Conservation (phyloP, 495 filamentous ascomycete species). For the Penicillium turbatum region DNA sequence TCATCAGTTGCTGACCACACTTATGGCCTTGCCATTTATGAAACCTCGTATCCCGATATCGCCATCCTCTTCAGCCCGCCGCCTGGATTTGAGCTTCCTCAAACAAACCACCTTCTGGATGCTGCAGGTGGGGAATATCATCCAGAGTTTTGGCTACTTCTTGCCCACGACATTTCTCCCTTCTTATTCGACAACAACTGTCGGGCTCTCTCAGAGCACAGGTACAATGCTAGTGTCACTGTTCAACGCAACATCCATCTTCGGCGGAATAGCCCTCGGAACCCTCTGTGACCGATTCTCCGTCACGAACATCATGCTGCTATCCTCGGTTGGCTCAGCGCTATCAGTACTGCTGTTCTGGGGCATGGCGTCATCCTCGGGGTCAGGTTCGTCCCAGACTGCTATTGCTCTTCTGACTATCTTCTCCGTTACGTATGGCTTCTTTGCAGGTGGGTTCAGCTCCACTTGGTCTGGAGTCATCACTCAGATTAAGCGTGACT, state of each 20-base stretch:
- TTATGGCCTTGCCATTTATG: conserved; percentile 54
- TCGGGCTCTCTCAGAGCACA: conserved; percentile 42
- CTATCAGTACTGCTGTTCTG: conserved; percentile 62
- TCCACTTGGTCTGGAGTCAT: conserved; percentile 61
- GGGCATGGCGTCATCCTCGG: conserved; percentile 47
- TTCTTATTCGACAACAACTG: conserved; percentile 48
- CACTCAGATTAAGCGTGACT: conserved; percentile 47
- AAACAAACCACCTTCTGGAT: conserved; percentile 47
- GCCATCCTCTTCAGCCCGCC: conserved; percentile 24
- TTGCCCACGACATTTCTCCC: conserved; percentile 63
- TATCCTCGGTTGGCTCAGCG: conserved; percentile 55
- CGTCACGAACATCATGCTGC: conserved; percentile 55
- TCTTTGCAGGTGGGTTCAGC: conserved; percentile 63
- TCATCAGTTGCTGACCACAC: conserved; percentile 40
- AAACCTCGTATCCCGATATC: conserved; percentile 52
- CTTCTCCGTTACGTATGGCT: conserved; percentile 64
- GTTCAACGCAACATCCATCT: conserved; percentile 53
- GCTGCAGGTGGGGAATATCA: conserved; percentile 53
- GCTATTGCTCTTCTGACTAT: conserved; percentile 54
- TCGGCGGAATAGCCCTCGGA: conserved; percentile 58
- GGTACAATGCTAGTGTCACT: conserved; percentile 52
- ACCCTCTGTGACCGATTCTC: conserved; percentile 55
- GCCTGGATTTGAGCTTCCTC: conserved; percentile 48
- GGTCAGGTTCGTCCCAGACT: conserved; percentile 25
- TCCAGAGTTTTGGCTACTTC: conserved; percentile 64